Evolutionary conservation across 495 filamentous ascomycete genomes (phyloP).

Genomic region (Oidiodendron maius): DNA sequence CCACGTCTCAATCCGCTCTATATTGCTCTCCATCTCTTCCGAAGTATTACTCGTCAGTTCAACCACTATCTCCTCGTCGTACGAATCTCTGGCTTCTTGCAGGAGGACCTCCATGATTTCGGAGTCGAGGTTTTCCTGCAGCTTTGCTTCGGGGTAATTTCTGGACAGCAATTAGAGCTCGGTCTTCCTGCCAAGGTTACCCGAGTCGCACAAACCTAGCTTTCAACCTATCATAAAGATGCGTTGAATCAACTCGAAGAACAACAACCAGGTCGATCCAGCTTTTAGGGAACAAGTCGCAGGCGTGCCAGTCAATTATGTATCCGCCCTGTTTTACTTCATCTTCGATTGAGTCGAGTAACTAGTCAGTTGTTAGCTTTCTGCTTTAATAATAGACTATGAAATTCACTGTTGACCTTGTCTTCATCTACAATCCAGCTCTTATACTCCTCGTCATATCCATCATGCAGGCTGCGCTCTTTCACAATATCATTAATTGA

Average conservation of each 20-base stretch:
- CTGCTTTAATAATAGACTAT: neutral
- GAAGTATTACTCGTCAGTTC: slow-evolving; percentile 77
- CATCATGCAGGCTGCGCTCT: slow-evolving; percentile 73
- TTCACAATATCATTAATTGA: slow-evolving; percentile 90
- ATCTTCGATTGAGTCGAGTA: slow-evolving; percentile 85
- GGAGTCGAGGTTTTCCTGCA: slow-evolving; percentile 93
- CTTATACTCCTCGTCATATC: slow-evolving; percentile 75
- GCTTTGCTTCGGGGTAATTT: slow-evolving; percentile 74
- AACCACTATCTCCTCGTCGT: slow-evolving; percentile 82
- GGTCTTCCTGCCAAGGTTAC: neutral
- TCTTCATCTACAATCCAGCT: slow-evolving; percentile 97
- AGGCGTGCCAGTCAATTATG: slow-evolving; percentile 97
- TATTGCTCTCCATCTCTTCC: slow-evolving; percentile 81
- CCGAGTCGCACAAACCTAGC: slow-evolving; percentile 44
- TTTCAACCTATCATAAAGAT: slow-evolving; percentile 80
- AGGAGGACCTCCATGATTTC: slow-evolving; percentile 96
- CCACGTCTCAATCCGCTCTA: slow-evolving; percentile 80
- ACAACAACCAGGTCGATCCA: slow-evolving; percentile 97
- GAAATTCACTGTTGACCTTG: slow-evolving; percentile 51
- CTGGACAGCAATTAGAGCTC: slow-evolving; percentile 28
- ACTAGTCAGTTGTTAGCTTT: slow-evolving; percentile 34
- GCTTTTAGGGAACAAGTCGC: slow-evolving; percentile 87
- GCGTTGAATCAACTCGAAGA: slow-evolving; percentile 67
- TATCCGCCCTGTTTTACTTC: slow-evolving; percentile 74
- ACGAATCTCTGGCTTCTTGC: slow-evolving; percentile 84